These are phyloP conservation scores for Dactylellina sp. DNA, from an alignment of 2,329 filamentous ascomycete genomes.

Conservation along the genomic window DNA sequence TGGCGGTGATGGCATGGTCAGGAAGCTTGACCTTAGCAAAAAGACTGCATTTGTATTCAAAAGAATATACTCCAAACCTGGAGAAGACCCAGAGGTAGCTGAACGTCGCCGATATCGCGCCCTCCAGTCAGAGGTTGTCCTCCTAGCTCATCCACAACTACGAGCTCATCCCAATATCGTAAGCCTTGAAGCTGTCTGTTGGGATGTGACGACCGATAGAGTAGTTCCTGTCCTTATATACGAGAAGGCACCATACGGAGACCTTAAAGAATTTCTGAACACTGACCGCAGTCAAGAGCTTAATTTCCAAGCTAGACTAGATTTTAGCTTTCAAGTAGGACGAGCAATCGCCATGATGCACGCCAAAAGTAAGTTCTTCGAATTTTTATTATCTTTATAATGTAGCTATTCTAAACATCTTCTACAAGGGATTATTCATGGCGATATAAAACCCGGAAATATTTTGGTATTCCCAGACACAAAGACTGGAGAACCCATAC, in stretches of 20 bases:
- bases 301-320: not conserved
- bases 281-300: not conserved
- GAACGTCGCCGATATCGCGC: constrained; percentile 2
- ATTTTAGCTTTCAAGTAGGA: constrained; percentile 5
- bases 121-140: constrained; percentile 17
- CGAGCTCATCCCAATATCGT: constrained; percentile 37
- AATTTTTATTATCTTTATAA: not conserved
- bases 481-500: not conserved
- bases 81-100: not conserved
- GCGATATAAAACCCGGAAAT: constrained; percentile 57
- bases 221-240: constrained; percentile 8
- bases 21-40: not conserved
- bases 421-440: constrained; percentile 39
- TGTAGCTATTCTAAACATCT: not conserved
- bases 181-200: constrained; percentile 19
- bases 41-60: not conserved
- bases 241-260: constrained; percentile 7
- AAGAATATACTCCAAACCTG: not conserved
- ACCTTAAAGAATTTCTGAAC: constrained; percentile 9
- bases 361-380: constrained; percentile 8
- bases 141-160: constrained; percentile 17
- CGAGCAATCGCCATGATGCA: constrained; percentile 12
- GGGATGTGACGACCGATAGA: constrained; percentile 20
- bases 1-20: not conserved
- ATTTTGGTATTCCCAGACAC: constrained; percentile 44